Conservation (phyloP, 2,329 filamentous ascomycete genomes). For the Microdochium bolleyi region DNA sequence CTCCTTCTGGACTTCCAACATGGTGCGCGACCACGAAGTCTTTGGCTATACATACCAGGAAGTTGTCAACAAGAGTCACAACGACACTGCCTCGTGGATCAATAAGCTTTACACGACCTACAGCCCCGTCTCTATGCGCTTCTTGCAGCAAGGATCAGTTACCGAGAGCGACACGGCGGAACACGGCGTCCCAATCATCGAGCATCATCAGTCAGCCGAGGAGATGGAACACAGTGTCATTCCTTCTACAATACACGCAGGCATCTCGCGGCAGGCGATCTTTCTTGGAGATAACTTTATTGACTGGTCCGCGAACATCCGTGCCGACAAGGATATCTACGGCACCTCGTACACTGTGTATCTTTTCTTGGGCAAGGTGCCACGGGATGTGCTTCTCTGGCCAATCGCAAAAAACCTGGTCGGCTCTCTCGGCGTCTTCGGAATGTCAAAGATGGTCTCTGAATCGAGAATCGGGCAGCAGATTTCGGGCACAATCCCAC, state of each 20-base stretch:
- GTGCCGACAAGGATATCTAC: background rate
- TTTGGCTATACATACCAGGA: slow-evolving; percentile 76
- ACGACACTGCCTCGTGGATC: slow-evolving; percentile 41
- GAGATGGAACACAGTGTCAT: background rate
- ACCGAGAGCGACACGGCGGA: slow-evolving; percentile 3
- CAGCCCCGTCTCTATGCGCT: slow-evolving; percentile 24
- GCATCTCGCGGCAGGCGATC: background rate
- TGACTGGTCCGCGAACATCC: background rate
- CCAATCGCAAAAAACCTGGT: background rate
- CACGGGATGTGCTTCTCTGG: background rate
- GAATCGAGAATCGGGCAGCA: background rate
- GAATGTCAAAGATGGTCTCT: background rate
- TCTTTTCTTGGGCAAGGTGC: background rate
- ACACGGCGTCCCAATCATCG: background rate
- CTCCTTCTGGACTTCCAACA: slow-evolving; percentile 61
- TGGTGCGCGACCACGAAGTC: slow-evolving; percentile 45
- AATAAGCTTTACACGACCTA: slow-evolving; percentile 54
- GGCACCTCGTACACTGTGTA: background rate
- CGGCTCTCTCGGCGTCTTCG: background rate
- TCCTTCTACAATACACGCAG: background rate
- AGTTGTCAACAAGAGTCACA: slow-evolving; percentile 33
- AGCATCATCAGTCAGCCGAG: background rate
- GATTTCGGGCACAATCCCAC: background rate
- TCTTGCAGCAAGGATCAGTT: slow-evolving; percentile 4
- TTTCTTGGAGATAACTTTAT: background rate